These are phyloP conservation scores for Vicia faba DNA, from an alignment of 306 rosid species.

Conservation along the genomic window DNA sequence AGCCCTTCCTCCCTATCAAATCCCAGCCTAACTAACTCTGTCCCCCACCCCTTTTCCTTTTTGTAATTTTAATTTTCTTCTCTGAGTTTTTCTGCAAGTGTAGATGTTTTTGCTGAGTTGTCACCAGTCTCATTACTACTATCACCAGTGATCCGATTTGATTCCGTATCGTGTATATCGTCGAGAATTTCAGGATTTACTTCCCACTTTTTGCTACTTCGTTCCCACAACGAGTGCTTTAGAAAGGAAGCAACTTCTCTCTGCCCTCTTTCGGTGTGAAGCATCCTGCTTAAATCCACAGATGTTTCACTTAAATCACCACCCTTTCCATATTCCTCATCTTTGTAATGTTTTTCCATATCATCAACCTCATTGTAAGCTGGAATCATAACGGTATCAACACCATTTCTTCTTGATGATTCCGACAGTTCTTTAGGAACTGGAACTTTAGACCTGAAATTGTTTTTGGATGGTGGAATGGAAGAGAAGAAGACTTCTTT, in stretches of 20 bases:
- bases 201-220: conserved; percentile 52
- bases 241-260: conserved; percentile 41
- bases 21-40: conserved; percentile 4
- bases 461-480: conserved; percentile 65
- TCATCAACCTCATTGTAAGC: conserved; percentile 43
- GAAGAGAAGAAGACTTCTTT: conserved; percentile 57
- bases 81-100: conserved; percentile 20
- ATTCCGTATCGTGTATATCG: background rate
- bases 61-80: conserved; percentile 27
- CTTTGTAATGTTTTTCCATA: conserved; percentile 41
- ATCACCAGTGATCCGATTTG: background rate
- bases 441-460: conserved; percentile 61
- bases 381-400: conserved; percentile 39
- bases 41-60: conserved; percentile 15
- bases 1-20: background rate
- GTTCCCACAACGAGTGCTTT: conserved; percentile 43
- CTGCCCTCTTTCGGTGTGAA: conserved; percentile 48
- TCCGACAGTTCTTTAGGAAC: conserved; percentile 49
- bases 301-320: conserved; percentile 39
- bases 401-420: conserved; percentile 34
- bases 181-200: conserved; percentile 30
- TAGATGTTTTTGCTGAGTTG: conserved; percentile 16
- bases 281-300: conserved; percentile 48
- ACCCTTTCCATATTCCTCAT: conserved; percentile 45
- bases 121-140: conserved; percentile 9